Base-by-base conservation (phyloP, 148 eudicot species). In the Rhododendron kiyosumense region DNA sequence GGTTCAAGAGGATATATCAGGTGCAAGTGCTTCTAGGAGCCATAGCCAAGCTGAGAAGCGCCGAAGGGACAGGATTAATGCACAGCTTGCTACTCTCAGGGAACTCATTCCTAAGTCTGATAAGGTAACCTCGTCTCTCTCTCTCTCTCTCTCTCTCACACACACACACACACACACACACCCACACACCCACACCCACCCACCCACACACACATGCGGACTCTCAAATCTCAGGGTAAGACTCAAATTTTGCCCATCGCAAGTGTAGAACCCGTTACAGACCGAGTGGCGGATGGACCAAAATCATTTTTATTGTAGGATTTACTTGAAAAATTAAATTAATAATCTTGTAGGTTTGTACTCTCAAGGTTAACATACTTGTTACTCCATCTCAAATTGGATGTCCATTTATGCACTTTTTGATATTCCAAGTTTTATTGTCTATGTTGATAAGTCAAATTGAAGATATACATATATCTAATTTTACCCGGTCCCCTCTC, bases 21-120 rank as follows among this genome's bases (percentile, higher is more conserved):
- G 86, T 17, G 78, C 85, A 28, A 82, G 88, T 65, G 89, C 91
- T 69, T 90, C 94, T 45, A 90, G 92, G 81, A 97, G 94, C 91
- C 99, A 97, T 89, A 90, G 98, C 81, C 95, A 93, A 84, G 99
- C 99, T 1, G 99, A 97, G 92, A 97, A 97, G 88, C 89, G 98
- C 8, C 96, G 99, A 26, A 88, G 99, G 67, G 98, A 94, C 79
- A 88, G 99, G 86, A 97, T 97, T 41, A 97, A 95, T 88, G 90
- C 92, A 3, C 99, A 95, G 89, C 99, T 97, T 87, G 83, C 96
- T 1, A 92, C 91, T 87, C 95, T 97, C 61, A 90, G 98, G 89
- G 94, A 94, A 84, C 92, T 94, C 3, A 88, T 97, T 86, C 98
- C 99, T 28, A 90, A 81, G 87, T 97, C 99, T 52, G 98, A 97